Evolutionary conservation across 768 basidiomycete genomes (phyloP).

Genomic region (Boletus fagicola): DNA sequence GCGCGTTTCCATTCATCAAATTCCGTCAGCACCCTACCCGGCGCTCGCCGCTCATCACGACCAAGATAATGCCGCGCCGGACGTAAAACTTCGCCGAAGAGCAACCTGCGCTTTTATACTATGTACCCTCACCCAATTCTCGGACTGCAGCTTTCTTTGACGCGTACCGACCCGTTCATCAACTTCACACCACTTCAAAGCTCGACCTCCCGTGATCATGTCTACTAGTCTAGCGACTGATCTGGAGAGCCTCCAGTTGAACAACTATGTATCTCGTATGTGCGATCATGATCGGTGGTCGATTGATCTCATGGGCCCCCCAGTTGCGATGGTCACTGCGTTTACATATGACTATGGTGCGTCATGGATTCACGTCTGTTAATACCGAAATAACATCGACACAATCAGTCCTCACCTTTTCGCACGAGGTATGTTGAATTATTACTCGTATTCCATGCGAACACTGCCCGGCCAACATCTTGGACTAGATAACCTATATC

Average conservation of each 20-base stretch:
- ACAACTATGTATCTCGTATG: constrained; percentile 7
- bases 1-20: not conserved
- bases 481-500: constrained; percentile 3
- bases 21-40: not conserved
- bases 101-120: not conserved
- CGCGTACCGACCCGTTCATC: not conserved
- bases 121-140: not conserved
- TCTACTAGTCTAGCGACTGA: not conserved
- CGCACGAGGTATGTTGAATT: constrained; percentile 2
- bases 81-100: not conserved
- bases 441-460: not conserved
- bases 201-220: not conserved
- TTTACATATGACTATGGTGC: constrained; percentile 7
- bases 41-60: not conserved
- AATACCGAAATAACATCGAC: not conserved
- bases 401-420: constrained; percentile 6
- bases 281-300: not conserved
- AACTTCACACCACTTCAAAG: not conserved
- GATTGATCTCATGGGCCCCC: not conserved
- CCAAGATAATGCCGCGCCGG: not conserved
- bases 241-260: constrained; percentile 5
- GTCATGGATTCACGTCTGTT: not conserved
- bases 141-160: not conserved
- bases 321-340: constrained; percentile 1
- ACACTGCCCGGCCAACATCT: not conserved